phyloP scores from a whole-genome alignment of 2,329 filamentous ascomycete genomes.

The Colletotrichum lupini region DNA sequence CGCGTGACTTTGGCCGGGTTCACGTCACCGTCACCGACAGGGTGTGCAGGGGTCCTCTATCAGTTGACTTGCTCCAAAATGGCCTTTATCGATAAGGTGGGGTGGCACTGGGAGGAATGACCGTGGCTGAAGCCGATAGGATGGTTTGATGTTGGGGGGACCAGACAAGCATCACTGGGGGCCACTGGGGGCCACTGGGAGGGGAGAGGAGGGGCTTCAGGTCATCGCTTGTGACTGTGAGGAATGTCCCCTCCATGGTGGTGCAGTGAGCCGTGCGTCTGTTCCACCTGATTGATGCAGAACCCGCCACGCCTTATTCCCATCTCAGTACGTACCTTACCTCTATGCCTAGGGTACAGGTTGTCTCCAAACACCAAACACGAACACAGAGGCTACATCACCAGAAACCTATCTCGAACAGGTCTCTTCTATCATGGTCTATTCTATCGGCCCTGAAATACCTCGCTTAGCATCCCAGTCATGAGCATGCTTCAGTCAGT shows the following conservation, averaged over 20 bases:
- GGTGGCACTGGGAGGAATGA: not conserved
- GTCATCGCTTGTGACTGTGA: constrained; percentile 7
- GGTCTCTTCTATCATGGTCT: not conserved
- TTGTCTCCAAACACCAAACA: not conserved
- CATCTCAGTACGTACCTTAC: not conserved
- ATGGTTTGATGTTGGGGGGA: not conserved
- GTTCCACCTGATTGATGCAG: constrained; percentile 32
- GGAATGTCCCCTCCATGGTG: constrained; percentile 1
- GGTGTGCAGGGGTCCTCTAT: constrained; percentile 33
- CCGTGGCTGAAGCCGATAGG: constrained; percentile 19
- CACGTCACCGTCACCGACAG: constrained; percentile 35
- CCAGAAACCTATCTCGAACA: not conserved
- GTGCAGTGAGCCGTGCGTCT: constrained; percentile 9
- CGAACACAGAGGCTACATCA: not conserved
- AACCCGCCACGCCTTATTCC: not conserved
- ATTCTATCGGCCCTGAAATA: not conserved
- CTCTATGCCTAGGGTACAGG: not conserved
- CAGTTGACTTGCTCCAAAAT: constrained; percentile 11
- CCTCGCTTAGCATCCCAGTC: not conserved
- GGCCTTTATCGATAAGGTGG: constrained; percentile 30
- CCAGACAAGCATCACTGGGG: no score
- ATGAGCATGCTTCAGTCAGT: not conserved
- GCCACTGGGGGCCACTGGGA: not conserved
- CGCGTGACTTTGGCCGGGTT: constrained; percentile 33
- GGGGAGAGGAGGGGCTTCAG: not conserved